Conservation (phyloP, 129 eudicot species). For the Silybum marianum region DNA sequence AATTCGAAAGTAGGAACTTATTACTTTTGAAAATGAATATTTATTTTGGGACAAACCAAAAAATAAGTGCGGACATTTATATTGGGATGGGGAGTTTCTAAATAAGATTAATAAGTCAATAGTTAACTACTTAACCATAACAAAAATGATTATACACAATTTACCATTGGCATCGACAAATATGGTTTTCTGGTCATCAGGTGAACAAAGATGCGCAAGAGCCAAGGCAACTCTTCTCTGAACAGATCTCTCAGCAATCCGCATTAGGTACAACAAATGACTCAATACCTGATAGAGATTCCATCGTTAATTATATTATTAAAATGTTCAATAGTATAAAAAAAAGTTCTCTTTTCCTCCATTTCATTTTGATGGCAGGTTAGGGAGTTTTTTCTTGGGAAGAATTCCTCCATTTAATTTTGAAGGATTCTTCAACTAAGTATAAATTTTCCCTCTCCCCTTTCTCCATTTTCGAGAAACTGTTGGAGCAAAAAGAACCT, state of each 20-base stretch:
- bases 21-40: too few relatives aligned
- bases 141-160: background rate
- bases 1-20: too few relatives aligned
- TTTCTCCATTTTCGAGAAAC: background rate
- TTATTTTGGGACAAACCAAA: too few relatives aligned
- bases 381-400: background rate
- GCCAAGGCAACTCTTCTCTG: slow-evolving; percentile 63
- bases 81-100: background rate
- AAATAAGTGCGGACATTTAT: too few relatives aligned
- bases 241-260: slow-evolving; percentile 52
- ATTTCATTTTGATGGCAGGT: background rate
- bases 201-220: slow-evolving; percentile 68
- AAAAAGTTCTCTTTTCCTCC: background rate
- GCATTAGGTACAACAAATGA: slow-evolving; percentile 58
- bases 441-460: background rate
- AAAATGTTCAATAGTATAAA: background rate
- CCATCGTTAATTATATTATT: background rate
- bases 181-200: slow-evolving; percentile 54
- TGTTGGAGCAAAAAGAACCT: background rate
- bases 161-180: slow-evolving; percentile 56
- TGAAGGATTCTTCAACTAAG: background rate
- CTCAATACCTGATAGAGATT: slow-evolving; percentile 44
- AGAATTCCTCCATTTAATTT: background rate
- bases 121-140: background rate
- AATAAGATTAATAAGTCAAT: slow-evolving; percentile 5